These are phyloP conservation scores for Micractinium conductrix DNA, from an alignment of 139 green algal genomes.

Conservation along the genomic window DNA sequence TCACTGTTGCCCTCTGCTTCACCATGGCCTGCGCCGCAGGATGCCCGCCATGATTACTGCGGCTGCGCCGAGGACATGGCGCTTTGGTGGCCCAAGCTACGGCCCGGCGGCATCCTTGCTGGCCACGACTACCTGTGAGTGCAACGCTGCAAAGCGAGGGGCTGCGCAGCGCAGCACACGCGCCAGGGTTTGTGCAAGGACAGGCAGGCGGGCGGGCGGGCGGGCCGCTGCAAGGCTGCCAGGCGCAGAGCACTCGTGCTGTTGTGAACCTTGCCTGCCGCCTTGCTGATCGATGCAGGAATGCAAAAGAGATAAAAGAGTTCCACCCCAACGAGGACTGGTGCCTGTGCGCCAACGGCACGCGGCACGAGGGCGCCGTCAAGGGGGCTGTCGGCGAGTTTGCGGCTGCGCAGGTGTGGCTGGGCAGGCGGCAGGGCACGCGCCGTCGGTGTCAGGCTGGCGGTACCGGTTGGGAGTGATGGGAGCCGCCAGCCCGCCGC, in stretches of 20 bases:
- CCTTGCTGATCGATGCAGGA: background rate
- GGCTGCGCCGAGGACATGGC: background rate
- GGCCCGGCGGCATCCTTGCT: background rate
- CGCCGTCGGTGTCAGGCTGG: too few relatives aligned
- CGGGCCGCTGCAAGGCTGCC: too few relatives aligned
- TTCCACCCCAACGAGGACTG: background rate
- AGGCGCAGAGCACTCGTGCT: too few relatives aligned
- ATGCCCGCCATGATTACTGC: background rate
- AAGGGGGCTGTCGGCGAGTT: background rate
- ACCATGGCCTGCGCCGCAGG: too few relatives aligned
- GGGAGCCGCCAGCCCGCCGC: too few relatives aligned
- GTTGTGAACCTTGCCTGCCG: too few relatives aligned
- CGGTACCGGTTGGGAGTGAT: too few relatives aligned
- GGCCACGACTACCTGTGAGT: background rate
- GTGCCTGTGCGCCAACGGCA: background rate
- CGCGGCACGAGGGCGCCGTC: background rate
- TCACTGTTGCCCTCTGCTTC: background rate
- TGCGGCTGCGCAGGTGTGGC: background rate
- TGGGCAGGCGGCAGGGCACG: too few relatives aligned
- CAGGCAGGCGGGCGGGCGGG: too few relatives aligned
- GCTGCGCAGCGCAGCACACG: background rate
- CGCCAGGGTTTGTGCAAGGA: too few relatives aligned
- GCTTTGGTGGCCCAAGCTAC: background rate
- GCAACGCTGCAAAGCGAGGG: background rate
- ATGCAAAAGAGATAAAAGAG: background rate